phyloP scores from a whole-genome alignment of 2,329 filamentous ascomycete species.

The Curvularia verruculosa region DNA sequence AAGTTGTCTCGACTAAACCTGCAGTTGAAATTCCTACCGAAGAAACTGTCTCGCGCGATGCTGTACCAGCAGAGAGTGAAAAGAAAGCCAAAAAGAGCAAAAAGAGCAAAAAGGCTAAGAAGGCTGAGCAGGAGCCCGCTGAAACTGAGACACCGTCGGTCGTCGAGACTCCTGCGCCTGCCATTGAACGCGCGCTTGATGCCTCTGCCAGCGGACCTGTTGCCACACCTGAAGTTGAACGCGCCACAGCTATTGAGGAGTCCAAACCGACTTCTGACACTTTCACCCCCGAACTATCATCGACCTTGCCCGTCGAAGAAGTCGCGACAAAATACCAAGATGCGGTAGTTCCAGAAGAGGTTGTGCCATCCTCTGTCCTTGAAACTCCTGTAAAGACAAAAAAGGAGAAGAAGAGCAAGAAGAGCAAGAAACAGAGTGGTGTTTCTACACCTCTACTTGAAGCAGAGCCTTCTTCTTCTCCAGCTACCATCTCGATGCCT shows the following conservation, averaged over 20 bases:
- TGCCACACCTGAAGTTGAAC: neutral
- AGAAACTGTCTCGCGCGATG: conserved; percentile 18
- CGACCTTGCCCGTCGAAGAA: neutral
- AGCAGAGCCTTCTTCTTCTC: conserved; percentile 3
- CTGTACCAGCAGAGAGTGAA: conserved; percentile 19
- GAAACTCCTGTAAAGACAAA: conserved; percentile 27
- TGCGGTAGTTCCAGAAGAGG: neutral
- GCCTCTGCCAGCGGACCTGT: neutral
- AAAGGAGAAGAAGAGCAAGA: conserved; percentile 32
- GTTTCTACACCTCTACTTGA: conserved; percentile 15
- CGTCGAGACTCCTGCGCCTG: conserved; percentile 8
- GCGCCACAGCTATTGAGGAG: neutral
- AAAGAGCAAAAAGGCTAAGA: conserved; percentile 32
- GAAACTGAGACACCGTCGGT: conserved; percentile 18
- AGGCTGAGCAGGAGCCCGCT: conserved; percentile 29
- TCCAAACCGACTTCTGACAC: neutral
- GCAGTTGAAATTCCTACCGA: neutral
- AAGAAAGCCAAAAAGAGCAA: conserved; percentile 37
- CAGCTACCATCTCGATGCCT: neutral
- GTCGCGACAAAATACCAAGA: neutral
- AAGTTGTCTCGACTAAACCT: conserved; percentile 4
- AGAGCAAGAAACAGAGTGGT: conserved; percentile 21
- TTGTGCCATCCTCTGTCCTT: neutral
- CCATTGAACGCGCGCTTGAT: conserved; percentile 13
- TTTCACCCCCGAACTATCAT: neutral